These are phyloP conservation scores for Capsicum rhomboideum DNA, from an alignment of 257 asterid genomes.

Conservation along the genomic window DNA sequence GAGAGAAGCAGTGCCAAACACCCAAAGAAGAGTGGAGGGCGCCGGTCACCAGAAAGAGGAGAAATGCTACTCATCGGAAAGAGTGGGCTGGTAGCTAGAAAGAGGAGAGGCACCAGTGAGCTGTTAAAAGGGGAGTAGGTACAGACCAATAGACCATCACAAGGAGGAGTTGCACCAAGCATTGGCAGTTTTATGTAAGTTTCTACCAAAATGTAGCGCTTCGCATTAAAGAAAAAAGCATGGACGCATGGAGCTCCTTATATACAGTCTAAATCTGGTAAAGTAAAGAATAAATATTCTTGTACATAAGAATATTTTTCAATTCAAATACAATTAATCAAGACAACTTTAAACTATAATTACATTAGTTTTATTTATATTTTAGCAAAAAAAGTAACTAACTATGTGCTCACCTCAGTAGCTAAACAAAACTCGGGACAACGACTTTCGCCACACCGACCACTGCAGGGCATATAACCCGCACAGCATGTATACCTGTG, in stretches of 20 bases:
- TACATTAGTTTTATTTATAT: neutral
- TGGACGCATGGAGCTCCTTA: neutral
- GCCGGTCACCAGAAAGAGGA: neutral
- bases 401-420: constrained; percentile 61
- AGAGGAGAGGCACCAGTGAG: neutral
- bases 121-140: neutral
- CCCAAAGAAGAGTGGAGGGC: neutral
- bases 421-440: constrained; percentile 98
- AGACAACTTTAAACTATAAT: neutral
- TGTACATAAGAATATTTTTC: neutral
- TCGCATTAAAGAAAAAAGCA: neutral
- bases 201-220: neutral
- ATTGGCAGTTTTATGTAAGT: no score
- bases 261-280: neutral
- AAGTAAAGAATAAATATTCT: neutral
- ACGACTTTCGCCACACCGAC: constrained; percentile 95
- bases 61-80: neutral
- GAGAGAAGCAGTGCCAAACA: neutral
- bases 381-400: neutral
- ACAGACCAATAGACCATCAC: neutral
- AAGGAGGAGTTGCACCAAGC: neutral
- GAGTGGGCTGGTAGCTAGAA: neutral
- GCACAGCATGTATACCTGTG: constrained; percentile 92
- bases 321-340: neutral
- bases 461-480: constrained; percentile 99